Conservation (phyloP, 2,329 filamentous ascomycete species). For the Septoria petroselini region DNA sequence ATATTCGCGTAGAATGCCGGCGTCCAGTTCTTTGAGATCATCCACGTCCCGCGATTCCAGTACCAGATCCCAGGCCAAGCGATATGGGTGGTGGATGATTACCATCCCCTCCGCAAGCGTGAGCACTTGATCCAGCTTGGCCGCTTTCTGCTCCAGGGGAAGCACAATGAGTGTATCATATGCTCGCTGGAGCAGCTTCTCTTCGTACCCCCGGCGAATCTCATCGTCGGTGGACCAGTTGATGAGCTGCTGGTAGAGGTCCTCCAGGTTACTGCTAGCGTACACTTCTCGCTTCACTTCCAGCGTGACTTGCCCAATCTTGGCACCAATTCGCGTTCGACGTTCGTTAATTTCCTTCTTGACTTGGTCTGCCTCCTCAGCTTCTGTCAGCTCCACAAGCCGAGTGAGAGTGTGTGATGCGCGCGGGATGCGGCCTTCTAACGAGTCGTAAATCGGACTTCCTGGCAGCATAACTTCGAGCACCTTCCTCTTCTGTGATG, state of each 20-base stretch:
- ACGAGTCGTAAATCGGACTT: constrained; percentile 72
- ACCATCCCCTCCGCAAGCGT: constrained; percentile 89
- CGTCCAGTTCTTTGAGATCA: constrained; percentile 72
- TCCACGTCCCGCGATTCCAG: constrained; percentile 85
- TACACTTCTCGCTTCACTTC: constrained; percentile 88
- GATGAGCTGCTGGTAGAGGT: constrained; percentile 77
- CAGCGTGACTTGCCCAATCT: constrained; percentile 73
- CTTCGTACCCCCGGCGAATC: constrained; percentile 76
- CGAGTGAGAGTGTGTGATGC: constrained; percentile 77
- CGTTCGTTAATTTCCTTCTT: constrained; percentile 88
- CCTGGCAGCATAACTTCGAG: constrained; percentile 74
- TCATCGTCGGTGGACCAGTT: constrained; percentile 90
- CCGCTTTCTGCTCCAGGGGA: constrained; percentile 62
- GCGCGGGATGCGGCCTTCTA: constrained; percentile 79
- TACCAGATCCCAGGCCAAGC: constrained; percentile 84
- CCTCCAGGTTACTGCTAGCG: constrained; percentile 69
- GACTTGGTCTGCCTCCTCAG: constrained; percentile 82
- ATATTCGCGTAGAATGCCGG: constrained; percentile 73
- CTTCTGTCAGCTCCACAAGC: constrained; percentile 78
- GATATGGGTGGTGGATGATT: constrained; percentile 86
- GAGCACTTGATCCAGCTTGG: constrained; percentile 69
- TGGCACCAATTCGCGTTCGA: constrained; percentile 80
- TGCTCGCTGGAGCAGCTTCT: constrained; percentile 79
- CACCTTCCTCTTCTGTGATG: constrained; percentile 70
- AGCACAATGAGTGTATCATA: constrained; percentile 73